These are phyloP conservation scores for Fagopyrum homotropicum DNA, from an alignment of 148 eudicot genomes.

Conservation along the genomic window DNA sequence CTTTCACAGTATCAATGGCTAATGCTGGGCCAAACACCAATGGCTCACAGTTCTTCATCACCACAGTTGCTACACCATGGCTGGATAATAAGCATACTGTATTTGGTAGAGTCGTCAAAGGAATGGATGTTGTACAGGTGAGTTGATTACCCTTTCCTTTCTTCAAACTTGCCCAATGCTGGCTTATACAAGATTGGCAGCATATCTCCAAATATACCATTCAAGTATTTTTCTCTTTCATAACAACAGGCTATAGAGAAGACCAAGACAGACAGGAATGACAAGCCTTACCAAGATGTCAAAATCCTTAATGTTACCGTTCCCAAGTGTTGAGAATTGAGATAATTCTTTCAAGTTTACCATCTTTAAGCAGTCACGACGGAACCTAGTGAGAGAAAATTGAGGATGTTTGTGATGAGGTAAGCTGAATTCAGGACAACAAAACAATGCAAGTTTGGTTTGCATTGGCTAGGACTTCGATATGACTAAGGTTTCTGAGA, in stretches of 20 bases:
- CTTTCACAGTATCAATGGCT: conserved; percentile 97
- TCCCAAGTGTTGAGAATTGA: conserved; percentile 50
- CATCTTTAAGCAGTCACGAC: background rate
- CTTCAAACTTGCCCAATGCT: background rate
- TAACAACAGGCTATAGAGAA: conserved; percentile 77
- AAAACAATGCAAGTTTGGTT: background rate
- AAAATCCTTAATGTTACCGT: conserved; percentile 94
- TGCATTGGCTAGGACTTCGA: background rate
- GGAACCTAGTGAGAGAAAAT: background rate
- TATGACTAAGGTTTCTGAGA: too few relatives aligned
- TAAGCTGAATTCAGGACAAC: background rate
- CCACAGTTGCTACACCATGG: conserved; percentile 99
- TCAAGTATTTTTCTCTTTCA: background rate
- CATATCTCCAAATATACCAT: background rate
- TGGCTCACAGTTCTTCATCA: conserved; percentile 97
- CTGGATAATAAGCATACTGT: conserved; percentile 97
- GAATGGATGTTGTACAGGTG: conserved; percentile 99
- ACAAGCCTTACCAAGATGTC: conserved; percentile 93
- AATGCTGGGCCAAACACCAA: conserved; percentile 95
- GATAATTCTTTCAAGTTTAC: background rate
- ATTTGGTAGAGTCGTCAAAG: conserved; percentile 91
- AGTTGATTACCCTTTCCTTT: background rate
- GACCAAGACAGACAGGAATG: conserved; percentile 86
- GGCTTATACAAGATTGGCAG: background rate
- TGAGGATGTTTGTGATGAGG: background rate